phyloP scores from a whole-genome alignment of 1,284 basidiomycete genomes.

The Vanrija pseudolonga region DNA sequence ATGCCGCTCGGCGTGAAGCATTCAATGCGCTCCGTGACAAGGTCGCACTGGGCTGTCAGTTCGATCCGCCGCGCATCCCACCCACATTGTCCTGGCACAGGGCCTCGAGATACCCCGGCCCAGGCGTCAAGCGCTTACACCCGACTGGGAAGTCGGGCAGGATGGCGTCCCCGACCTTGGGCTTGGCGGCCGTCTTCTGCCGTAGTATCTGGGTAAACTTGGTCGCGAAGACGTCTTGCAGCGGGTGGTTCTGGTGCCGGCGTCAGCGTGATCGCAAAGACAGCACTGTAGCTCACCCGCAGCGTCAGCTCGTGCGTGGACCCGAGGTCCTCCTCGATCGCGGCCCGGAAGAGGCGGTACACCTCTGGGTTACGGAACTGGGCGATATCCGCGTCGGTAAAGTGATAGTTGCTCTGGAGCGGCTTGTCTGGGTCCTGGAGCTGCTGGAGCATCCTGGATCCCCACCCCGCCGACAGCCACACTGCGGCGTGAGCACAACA shows the following conservation, averaged over 20 bases:
- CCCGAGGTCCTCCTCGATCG: conserved; percentile 18
- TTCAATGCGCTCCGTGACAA: conserved; percentile 19
- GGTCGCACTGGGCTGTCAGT: conserved; percentile 5
- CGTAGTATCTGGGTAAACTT: conserved; percentile 19
- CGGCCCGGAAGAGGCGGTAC: conserved; percentile 22
- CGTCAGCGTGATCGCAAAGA: conserved; percentile 6
- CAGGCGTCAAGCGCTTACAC: conserved; percentile 39
- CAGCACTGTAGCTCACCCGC: conserved; percentile 18
- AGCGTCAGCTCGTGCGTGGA: conserved; percentile 9
- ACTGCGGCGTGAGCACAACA: conserved; percentile 5
- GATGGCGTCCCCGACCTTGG: conserved; percentile 18
- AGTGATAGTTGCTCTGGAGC: conserved; percentile 9
- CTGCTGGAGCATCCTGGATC: conserved; percentile 13
- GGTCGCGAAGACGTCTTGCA: conserved; percentile 2
- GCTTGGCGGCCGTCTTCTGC: conserved; percentile 14
- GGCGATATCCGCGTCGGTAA: background rate
- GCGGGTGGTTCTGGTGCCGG: background rate
- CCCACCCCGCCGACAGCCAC: conserved; percentile 27
- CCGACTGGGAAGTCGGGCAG: conserved; percentile 30
- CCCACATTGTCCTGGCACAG: conserved; percentile 32
- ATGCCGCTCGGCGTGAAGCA: conserved; percentile 23
- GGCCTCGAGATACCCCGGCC: conserved; percentile 41
- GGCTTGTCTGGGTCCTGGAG: background rate
- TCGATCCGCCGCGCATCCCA: background rate
- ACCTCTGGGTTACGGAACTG: conserved; percentile 4